These are phyloP conservation scores for Paracoccidioides brasiliensis DNA, from an alignment of 2,329 filamentous ascomycete genomes.

Conservation along the genomic window DNA sequence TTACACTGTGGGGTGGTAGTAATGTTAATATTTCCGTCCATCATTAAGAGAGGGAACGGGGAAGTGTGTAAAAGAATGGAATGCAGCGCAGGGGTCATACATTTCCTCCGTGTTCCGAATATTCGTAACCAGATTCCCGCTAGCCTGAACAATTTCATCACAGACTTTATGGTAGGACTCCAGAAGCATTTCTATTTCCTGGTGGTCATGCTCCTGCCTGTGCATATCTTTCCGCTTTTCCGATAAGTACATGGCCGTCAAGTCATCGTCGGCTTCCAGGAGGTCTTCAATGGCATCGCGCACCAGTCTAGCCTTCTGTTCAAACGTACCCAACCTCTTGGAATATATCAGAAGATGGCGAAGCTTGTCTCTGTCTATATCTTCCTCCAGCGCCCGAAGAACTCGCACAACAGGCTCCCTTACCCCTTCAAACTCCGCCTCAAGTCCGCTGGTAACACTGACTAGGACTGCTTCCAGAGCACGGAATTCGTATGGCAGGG, in stretches of 20 bases:
- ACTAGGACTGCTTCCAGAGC: constrained; percentile 91
- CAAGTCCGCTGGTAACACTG: constrained; percentile 79
- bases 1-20: constrained; percentile 48
- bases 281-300: constrained; percentile 91
- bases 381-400: constrained; percentile 81
- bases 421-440: constrained; percentile 88
- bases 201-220: constrained; percentile 73
- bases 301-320: constrained; percentile 90
- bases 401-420: constrained; percentile 84
- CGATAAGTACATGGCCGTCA: constrained; percentile 88
- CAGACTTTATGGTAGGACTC: constrained; percentile 97
- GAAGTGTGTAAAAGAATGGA: too few relatives aligned
- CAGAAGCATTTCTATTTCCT: constrained; percentile 90
- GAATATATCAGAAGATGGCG: constrained; percentile 83
- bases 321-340: constrained; percentile 91
- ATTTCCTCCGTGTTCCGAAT: constrained; percentile 98
- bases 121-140: constrained; percentile 80
- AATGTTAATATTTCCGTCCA: constrained; percentile 9
- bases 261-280: constrained; percentile 88
- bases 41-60: background rate
- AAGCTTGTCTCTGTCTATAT: constrained; percentile 90
- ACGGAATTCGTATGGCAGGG: constrained; percentile 86
- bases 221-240: constrained; percentile 66
- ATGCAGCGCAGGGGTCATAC: constrained; percentile 41
- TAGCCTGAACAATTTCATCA: constrained; percentile 94